Evolutionary conservation across 306 rosid genomes (phyloP), one percentile per base, ranked within the genome.

Genomic region (Quercus variabilis): DNA sequence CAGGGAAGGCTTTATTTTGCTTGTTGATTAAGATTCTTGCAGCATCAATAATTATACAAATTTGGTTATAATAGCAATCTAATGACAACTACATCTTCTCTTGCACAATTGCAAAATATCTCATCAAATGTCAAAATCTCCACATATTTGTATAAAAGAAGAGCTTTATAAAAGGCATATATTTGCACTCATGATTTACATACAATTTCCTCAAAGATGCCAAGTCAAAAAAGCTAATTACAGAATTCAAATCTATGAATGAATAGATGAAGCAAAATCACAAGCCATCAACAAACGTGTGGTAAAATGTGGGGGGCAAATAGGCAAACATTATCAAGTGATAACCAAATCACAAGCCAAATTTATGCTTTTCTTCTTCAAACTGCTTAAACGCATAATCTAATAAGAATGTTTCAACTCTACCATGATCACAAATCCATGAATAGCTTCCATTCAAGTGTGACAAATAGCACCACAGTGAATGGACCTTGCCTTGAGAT

Each of bases 331-430:
- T 23, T 62, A 62, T 62, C 69, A 6, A 17, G 70, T 1, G 31
- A 64, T 6, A 18, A n/a, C 30, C 21, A 20, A 21, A 67, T 30
- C 19, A 15, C 51, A 23, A 71, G 3, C 98, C 98, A 58, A 93
- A 93, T 81, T 75, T 90, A 25, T 91, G 91, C 57, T 88, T 91
- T 30, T 87, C 94, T 83, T 90, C 97, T 38, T 91, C 92, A 83
- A 93, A 77, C 84, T 93, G 90, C 91, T 87, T 91, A 78, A 96
- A 76, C n/a, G 76, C 85, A 51, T 62, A 63, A 20, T 89, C 90
- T 23, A 96, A 21, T 21, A 21, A 21, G 23, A 21, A 21, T 21
- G 23, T 21, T 21, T 21, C 23, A 21, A 21, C 23, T 21, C 23
- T 21, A 21, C 23, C 23, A 21, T 21, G 23, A 21, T 21, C 23